Evolutionary conservation across 2,329 filamentous ascomycete species (phyloP).

Genomic region (Polychaeton citri): DNA sequence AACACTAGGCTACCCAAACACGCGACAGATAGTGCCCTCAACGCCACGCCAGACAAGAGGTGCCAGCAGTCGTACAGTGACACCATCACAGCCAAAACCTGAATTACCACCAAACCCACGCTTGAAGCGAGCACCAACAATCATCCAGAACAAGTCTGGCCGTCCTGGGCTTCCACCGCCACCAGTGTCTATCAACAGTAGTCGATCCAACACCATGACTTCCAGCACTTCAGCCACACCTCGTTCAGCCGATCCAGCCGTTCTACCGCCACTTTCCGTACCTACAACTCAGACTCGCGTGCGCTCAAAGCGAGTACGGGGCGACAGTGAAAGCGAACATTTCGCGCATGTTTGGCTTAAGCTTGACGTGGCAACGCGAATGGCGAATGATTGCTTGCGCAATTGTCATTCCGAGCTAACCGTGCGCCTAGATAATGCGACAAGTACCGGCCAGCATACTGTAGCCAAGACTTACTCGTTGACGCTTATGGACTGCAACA

Average conservation of each 20-base stretch:
- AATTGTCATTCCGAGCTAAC: constrained; percentile 54
- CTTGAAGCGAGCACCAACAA: constrained; percentile 9
- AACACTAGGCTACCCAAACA: constrained; percentile 1
- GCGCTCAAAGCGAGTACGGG: constrained; percentile 47
- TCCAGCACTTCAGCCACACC: constrained; percentile 45
- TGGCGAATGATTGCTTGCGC: constrained; percentile 60
- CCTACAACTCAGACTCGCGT: constrained; percentile 33
- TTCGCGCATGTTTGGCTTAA: constrained; percentile 76
- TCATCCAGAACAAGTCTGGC: constrained; percentile 1
- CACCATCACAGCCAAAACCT: constrained; percentile 35
- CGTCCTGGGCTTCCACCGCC: constrained; percentile 22
- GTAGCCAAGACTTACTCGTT: constrained; percentile 53
- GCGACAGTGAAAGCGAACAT: constrained; percentile 55
- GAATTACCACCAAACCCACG: constrained; percentile 26
- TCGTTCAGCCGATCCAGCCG: constrained; percentile 69
- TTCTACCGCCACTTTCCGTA: constrained; percentile 25
- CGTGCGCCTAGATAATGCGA: constrained; percentile 49
- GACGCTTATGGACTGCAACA: constrained; percentile 57
- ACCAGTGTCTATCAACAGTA: constrained; percentile 34
- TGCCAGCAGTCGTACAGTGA: constrained; percentile 22
- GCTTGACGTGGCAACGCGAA: constrained; percentile 58
- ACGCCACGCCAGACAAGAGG: constrained; percentile 17
- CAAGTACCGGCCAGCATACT: constrained; percentile 26
- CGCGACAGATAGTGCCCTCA: not conserved
- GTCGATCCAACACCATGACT: constrained; percentile 40